Conservation (phyloP, 768 basidiomycete genomes). For the Kwoniella shandongensis region DNA sequence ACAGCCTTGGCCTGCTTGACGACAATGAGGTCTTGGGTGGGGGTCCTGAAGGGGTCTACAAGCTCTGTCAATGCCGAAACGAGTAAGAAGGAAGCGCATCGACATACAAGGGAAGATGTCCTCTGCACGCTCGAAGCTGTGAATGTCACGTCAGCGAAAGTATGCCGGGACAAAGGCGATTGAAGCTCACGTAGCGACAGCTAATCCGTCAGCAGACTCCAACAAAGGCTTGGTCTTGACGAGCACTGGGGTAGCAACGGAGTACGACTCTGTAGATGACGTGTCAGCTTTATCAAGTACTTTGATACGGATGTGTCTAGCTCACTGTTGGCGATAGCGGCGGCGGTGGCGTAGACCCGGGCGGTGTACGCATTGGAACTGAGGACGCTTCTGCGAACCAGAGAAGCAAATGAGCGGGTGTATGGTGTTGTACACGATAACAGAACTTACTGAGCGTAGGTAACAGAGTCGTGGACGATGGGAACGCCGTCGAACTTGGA, state of each 20-base stretch:
- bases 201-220: constrained; percentile 47
- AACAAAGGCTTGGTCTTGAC: constrained; percentile 46
- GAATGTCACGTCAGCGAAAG: neutral
- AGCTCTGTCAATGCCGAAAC: neutral
- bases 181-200: constrained; percentile 46
- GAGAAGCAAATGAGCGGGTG: too few relatives aligned
- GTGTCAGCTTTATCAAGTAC: neutral
- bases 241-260: constrained; percentile 47
- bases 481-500: constrained; percentile 46
- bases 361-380: constrained; percentile 43
- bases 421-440: too few relatives aligned
- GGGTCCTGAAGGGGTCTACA: constrained; percentile 54
- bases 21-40: constrained; percentile 66
- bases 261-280: constrained; percentile 44
- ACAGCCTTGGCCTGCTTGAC: constrained; percentile 50
- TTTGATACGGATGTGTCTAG: neutral
- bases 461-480: constrained; percentile 48
- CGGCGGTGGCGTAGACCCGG: constrained; percentile 41
- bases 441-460: constrained; percentile 45
- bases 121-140: constrained; percentile 46
- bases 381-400: constrained; percentile 41
- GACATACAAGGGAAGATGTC: constrained; percentile 46
- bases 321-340: constrained; percentile 45
- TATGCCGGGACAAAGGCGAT: neutral
- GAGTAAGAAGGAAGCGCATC: constrained; percentile 3